These are phyloP conservation scores for Bolboschoenus planiculmis DNA, from an alignment of 176 grass and related monocot genomes.

Conservation along the genomic window DNA sequence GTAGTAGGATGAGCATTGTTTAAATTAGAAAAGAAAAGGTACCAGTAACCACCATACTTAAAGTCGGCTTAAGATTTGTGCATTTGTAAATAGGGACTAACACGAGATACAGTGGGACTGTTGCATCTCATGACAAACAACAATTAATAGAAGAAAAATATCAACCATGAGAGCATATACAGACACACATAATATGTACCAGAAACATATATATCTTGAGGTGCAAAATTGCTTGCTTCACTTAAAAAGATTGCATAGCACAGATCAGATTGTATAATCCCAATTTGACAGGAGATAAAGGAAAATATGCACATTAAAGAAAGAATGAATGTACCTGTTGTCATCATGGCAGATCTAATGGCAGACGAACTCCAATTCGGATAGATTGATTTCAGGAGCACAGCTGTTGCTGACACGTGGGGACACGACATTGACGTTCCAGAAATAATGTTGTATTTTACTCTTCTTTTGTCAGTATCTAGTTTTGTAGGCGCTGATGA, in stretches of 20 bases:
- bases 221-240: not conserved
- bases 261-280: not conserved
- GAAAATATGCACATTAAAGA: not conserved
- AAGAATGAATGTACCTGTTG: constrained; percentile 50
- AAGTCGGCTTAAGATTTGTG: not conserved
- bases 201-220: not conserved
- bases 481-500: constrained; percentile 83
- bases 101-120: not conserved
- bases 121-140: not conserved
- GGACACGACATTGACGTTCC: constrained; percentile 98
- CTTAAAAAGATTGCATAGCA: not conserved
- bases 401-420: constrained; percentile 70
- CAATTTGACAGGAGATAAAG: not conserved
- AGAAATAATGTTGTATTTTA: constrained; percentile 75
- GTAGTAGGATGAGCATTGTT: not conserved
- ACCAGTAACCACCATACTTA: not conserved
- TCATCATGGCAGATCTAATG: constrained; percentile 85
- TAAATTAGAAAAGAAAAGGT: not conserved
- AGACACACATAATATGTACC: not conserved
- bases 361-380: constrained; percentile 81
- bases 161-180: not conserved
- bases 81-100: not conserved
- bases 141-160: not conserved
- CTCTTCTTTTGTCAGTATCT: constrained; percentile 57
- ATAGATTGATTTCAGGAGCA: constrained; percentile 53